Conservation (phyloP, 2,329 filamentous ascomycete species). For the Paraconiothyrium brasiliense region DNA sequence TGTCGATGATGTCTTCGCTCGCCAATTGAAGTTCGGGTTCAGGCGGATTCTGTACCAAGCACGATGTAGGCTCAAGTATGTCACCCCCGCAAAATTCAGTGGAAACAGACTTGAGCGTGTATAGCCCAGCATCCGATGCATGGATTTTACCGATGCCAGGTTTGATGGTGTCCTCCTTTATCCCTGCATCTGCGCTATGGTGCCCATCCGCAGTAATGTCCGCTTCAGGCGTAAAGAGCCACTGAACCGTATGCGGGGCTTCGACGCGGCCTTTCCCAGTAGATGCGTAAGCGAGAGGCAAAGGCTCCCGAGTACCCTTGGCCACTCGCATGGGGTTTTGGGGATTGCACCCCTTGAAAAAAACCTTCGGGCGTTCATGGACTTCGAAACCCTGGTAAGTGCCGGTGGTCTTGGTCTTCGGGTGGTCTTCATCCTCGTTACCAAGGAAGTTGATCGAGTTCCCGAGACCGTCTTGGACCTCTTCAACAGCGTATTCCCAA, state of each 20-base stretch:
- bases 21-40: conserved; percentile 80
- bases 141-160: conserved; percentile 69
- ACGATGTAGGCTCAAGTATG: conserved; percentile 92
- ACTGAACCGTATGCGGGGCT: conserved; percentile 76
- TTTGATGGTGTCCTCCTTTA: conserved; percentile 69
- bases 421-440: conserved; percentile 70
- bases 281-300: conserved; percentile 77
- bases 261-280: conserved; percentile 67
- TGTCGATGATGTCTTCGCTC: conserved; percentile 87
- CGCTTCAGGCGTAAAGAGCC: conserved; percentile 81
- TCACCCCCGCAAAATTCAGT: conserved; percentile 87
- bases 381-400: conserved; percentile 83
- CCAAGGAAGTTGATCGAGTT: conserved; percentile 81
- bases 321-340: conserved; percentile 84
- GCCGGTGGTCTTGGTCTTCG: conserved; percentile 66
- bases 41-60: conserved; percentile 87
- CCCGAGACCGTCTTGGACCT: conserved; percentile 89
- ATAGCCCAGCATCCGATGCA: conserved; percentile 83
- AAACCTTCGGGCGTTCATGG: conserved; percentile 82
- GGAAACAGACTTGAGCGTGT: conserved; percentile 81
- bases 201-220: conserved; percentile 75
- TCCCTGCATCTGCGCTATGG: conserved; percentile 65
- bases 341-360: conserved; percentile 78
- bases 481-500: conserved; percentile 91
- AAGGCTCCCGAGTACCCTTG: conserved; percentile 71